Conservation (phyloP, 305 asterid genomes). For the Fraxinus nigra region DNA sequence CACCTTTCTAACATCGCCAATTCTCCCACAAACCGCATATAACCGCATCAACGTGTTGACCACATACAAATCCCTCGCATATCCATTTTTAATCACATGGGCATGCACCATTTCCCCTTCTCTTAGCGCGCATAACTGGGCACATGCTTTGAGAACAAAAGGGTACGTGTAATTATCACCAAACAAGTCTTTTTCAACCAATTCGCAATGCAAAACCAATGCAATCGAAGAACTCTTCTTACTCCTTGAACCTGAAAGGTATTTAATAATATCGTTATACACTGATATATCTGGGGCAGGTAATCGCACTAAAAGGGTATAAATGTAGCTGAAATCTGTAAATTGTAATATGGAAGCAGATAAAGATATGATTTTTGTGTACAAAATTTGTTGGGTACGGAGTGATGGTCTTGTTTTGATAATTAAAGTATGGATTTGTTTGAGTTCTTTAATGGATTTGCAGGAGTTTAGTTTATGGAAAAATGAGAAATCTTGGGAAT, state of each 20-base stretch:
- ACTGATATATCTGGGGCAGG: slow-evolving; percentile 21
- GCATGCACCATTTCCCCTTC: slow-evolving; percentile 36
- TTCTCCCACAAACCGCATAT: slow-evolving; percentile 33
- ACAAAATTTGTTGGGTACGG: slow-evolving; percentile 31
- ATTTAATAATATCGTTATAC: slow-evolving; percentile 31
- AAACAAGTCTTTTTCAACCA: slow-evolving; percentile 32
- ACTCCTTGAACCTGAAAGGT: slow-evolving; percentile 19
- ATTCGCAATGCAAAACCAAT: slow-evolving; percentile 24
- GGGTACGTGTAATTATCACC: slow-evolving; percentile 43
- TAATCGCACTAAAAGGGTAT: slow-evolving; percentile 30
- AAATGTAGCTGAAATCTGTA: slow-evolving; percentile 32
- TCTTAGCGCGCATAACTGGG: slow-evolving; percentile 29
- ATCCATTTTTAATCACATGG: slow-evolving; percentile 36
- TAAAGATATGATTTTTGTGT: slow-evolving; percentile 30
- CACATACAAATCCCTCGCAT: slow-evolving; percentile 35
- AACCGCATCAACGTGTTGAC: slow-evolving; percentile 38
- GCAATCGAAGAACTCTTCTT: slow-evolving; percentile 22
- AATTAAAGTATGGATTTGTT: slow-evolving; percentile 29
- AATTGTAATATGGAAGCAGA: slow-evolving; percentile 30
- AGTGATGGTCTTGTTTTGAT: slow-evolving; percentile 32
- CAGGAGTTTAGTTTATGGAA: slow-evolving; percentile 28
- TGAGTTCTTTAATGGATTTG: slow-evolving; percentile 36
- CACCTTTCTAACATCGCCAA: slow-evolving; percentile 30
- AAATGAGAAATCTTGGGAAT: slow-evolving; percentile 17
- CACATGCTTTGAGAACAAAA: slow-evolving; percentile 40